These are phyloP conservation scores for Apiospora malaysiana DNA, from an alignment of 2,329 filamentous ascomycete species.

Conservation along the genomic window DNA sequence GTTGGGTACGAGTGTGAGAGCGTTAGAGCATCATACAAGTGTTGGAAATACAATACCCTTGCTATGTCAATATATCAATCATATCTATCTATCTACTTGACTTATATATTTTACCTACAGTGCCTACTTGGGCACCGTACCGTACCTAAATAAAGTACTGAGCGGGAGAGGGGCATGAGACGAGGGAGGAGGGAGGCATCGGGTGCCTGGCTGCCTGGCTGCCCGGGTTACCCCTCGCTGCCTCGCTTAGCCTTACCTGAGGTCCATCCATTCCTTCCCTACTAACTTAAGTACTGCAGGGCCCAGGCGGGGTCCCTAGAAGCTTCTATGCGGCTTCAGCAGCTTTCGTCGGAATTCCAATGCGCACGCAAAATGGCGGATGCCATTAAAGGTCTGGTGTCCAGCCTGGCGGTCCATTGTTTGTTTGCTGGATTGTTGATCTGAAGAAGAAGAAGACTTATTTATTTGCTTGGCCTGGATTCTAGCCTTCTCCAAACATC, in stretches of 20 bases:
- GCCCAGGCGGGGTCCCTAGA: conserved; percentile 23
- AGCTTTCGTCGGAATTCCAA: not conserved
- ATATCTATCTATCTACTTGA: too few species aligned
- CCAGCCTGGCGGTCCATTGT: not conserved
- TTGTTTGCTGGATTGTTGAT: conserved; percentile 1
- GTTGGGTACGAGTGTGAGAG: not conserved
- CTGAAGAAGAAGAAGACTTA: not conserved
- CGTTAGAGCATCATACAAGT: conserved; percentile 19
- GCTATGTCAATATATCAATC: not conserved
- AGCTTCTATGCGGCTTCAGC: conserved; percentile 24
- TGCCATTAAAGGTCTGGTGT: not conserved
- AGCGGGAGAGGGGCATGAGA: too few species aligned
- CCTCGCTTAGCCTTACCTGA: too few species aligned
- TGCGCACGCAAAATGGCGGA: not conserved
- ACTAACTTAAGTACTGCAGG: too few species aligned
- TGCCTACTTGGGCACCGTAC: too few species aligned
- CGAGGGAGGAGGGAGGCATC: too few species aligned
- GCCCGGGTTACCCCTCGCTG: not conserved
- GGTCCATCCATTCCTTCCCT: too few species aligned
- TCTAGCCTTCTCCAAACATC: not conserved
- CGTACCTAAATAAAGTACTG: too few species aligned
- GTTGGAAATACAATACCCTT: conserved; percentile 23
- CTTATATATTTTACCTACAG: too few species aligned
- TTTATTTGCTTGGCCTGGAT: not conserved
- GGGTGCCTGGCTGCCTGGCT: not conserved